Percentiles rank a stretch among this genome's conserved stretches.
These are phyloP conservation scores for Sherardia arvensis DNA, from an alignment of 257 asterid species.

Conservation along the genomic window DNA sequence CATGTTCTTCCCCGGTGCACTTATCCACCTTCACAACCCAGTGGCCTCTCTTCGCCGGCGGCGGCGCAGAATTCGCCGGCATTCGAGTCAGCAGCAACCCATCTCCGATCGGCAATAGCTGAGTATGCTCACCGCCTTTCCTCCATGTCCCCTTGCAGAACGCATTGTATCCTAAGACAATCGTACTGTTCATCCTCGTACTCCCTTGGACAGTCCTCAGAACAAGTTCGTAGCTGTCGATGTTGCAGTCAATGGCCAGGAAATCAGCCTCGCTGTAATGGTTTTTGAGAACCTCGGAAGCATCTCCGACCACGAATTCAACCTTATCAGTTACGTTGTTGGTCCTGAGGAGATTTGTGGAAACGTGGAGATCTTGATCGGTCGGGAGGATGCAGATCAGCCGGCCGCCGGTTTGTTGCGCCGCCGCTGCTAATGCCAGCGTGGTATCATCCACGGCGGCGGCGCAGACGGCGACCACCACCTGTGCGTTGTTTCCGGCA, in stretches of 20 bases:
- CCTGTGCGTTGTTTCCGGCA: slow-evolving; percentile 69
- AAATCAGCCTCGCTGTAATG: slow-evolving; percentile 48
- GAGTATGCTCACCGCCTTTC: slow-evolving; percentile 33
- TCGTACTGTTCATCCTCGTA: slow-evolving; percentile 13
- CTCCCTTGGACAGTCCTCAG: slow-evolving; percentile 30
- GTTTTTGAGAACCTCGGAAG: slow-evolving; percentile 23
- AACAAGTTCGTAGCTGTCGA: slow-evolving; percentile 46
- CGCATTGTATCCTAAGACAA: slow-evolving; percentile 66
- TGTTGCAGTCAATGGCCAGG: slow-evolving; percentile 61
- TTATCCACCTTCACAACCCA: slow-evolving; percentile 72
- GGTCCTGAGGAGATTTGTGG: slow-evolving; percentile 20
- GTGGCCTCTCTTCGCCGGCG: slow-evolving; percentile 25
- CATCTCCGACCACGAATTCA: slow-evolving; percentile 46
- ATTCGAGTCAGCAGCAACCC: slow-evolving; percentile 54
- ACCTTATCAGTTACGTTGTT: slow-evolving; percentile 22
- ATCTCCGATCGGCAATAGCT: slow-evolving; percentile 72
- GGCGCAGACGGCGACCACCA: slow-evolving; percentile 53
- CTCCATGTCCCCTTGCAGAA: slow-evolving; percentile 59
- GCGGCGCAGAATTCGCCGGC: slow-evolving; percentile 13
- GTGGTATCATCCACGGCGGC: slow-evolving; percentile 50
- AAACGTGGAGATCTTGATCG: slow-evolving; percentile 25
- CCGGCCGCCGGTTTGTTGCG: slow-evolving; percentile 76
- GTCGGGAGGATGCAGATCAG: slow-evolving; percentile 55
- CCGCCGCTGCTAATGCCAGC: slow-evolving; percentile 61
- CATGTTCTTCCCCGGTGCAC: slow-evolving; percentile 37